Base-by-base conservation (phyloP, 225 moss, liverwort and hornwort genomes). In the Pseudisothecium myosuroides region DNA sequence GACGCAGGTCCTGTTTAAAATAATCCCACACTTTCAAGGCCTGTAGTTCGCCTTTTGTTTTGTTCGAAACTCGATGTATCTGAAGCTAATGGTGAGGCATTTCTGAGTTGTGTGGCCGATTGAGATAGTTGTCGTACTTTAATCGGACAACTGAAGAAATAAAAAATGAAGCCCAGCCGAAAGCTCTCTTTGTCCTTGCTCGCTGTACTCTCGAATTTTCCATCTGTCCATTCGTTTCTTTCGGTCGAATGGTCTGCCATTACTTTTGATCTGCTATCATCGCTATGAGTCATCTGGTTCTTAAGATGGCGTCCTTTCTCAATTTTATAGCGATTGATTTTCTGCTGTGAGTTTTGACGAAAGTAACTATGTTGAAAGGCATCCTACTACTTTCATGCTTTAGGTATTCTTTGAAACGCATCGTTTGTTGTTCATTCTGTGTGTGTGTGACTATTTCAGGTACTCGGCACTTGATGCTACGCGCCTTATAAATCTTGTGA, bases 391-490 rank as follows among this genome's bases (percentile, higher is more conserved):
- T 63, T 63, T 76, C 64, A 43, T 39, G 79, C 76, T 60, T 13
- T 28, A 39, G 56, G 11, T 68, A 10, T 50, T 36, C 34, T 60
- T 90, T 83, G 67, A 84, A 84, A 21, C 11, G 28, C 21, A 43
- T 74, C 63, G 84, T 55, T 76, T 89, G 63, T 58, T 83, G 84
- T 73, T 88, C 63, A 89, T 83, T 67, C 14, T 82, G 79, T 87
- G 18, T 11, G 18, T 11, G 63, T n/a, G 65, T 59, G 83, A 80
- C 62, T 91, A 66, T 81, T 90, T 68, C 89, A 97, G 98, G 86
- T 99, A 97, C 88, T 97, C 99, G 39, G 99, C 99, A 58, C 94
- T 99, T 84, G 99, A 99, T 94, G 99, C 97, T 50, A 88, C 93
- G 78, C 93, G 96, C 54, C 93, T 99, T 75, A 92, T 99, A 77